These are phyloP conservation scores for Epithemia pelagica DNA, from an alignment of 108 stramenopile genomes.

Conservation along the genomic window DNA sequence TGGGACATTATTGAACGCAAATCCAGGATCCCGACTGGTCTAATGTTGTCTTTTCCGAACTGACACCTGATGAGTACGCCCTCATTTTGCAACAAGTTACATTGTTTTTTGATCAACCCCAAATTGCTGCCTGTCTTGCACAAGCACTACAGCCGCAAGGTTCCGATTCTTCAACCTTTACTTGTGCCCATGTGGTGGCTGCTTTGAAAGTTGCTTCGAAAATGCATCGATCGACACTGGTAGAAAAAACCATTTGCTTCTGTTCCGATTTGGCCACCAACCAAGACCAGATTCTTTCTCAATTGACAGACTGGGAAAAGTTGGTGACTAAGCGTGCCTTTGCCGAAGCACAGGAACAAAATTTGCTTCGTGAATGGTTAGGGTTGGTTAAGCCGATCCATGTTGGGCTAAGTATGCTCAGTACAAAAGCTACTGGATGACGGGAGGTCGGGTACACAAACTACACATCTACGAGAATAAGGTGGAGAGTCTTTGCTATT, in stretches of 20 bases:
- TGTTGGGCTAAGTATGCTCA: too few species aligned
- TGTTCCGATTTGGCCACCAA: conserved; percentile 14
- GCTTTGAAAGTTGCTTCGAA: conserved; percentile 10
- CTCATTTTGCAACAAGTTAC: conserved; percentile 13
- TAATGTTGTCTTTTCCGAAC: conserved; percentile 2
- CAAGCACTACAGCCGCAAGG: too few species aligned
- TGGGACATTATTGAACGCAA: conserved; percentile 7
- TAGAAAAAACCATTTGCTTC: conserved; percentile 12
- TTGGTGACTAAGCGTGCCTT: conserved; percentile 1
- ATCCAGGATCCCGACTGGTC: conserved; percentile 9
- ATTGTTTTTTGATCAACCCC: conserved; percentile 22
- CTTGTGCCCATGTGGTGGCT: conserved; percentile 15
- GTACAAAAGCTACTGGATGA: conserved; percentile 63
- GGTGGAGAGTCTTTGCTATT: conserved; percentile 64
- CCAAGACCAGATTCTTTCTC: conserved; percentile 1
- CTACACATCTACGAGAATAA: conserved; percentile 54
- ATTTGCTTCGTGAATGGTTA: too few species aligned
- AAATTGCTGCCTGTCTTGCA: conserved; percentile 17
- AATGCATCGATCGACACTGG: conserved; percentile 15
- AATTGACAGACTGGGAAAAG: conserved; percentile 26
- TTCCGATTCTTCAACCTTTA: conserved; percentile 5
- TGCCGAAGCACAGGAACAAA: neutral
- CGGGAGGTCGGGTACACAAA: conserved; percentile 43
- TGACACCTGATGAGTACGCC: conserved; percentile 17
- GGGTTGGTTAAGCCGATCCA: too few species aligned